Conservation (phyloP, 441 rosid species). For the Raphanus hybrid region DNA sequence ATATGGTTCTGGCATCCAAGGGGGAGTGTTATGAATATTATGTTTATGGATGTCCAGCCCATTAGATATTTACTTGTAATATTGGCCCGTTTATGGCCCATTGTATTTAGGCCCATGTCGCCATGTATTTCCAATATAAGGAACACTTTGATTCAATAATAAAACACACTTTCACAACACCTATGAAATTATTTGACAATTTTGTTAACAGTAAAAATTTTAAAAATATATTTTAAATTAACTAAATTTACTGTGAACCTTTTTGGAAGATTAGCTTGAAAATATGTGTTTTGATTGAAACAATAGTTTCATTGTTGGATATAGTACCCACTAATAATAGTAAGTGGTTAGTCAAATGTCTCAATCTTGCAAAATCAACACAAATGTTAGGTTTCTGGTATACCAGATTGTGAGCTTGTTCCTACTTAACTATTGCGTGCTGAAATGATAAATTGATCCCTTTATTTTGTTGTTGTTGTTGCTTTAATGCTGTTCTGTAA, state of each 20-base stretch:
- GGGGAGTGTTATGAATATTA: too few relatives aligned
- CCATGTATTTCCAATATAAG: too few relatives aligned
- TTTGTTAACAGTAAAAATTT: background rate
- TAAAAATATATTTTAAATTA: background rate
- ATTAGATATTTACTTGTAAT: too few relatives aligned
- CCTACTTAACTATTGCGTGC: constrained; percentile 24
- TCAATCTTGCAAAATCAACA: constrained; percentile 26
- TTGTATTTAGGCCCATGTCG: too few relatives aligned
- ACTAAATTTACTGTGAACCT: background rate
- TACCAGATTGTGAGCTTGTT: constrained; percentile 21
- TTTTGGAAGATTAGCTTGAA: background rate
- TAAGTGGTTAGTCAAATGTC: constrained; percentile 21
- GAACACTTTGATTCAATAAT: too few relatives aligned
- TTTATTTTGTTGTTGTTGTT: background rate
- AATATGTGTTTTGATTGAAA: background rate
- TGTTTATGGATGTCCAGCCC: too few relatives aligned
- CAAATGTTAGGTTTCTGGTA: constrained; percentile 11
- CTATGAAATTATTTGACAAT: background rate
- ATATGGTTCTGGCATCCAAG: too few relatives aligned
- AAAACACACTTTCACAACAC: too few relatives aligned
- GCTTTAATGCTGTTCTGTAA: background rate
- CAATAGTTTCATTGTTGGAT: background rate
- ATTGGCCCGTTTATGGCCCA: too few relatives aligned
- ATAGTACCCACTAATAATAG: constrained; percentile 15
- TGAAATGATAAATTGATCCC: background rate